Evolutionary conservation across 306 rosid species (phyloP).

Genomic region (Dalbergia cochinchinensis): DNA sequence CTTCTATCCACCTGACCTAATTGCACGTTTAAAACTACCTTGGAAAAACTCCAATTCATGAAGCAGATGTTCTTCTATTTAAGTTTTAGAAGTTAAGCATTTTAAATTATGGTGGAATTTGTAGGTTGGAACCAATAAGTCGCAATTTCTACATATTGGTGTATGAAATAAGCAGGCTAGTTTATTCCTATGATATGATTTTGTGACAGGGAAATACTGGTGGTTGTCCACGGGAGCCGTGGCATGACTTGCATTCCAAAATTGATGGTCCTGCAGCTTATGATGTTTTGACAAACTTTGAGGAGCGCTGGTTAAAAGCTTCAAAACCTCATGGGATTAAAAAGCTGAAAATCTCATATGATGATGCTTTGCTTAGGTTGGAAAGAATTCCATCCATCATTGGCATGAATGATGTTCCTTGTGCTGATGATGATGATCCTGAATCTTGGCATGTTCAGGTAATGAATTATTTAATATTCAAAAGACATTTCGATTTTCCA

Average conservation of each 20-base stretch:
- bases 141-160: conserved; percentile 22
- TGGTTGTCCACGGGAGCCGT: conserved; percentile 98
- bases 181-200: conserved; percentile 43
- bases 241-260: conserved; percentile 98
- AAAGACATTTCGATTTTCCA: conserved; percentile 34
- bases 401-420: conserved; percentile 63
- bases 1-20: not conserved
- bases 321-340: conserved; percentile 88
- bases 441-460: conserved; percentile 99
- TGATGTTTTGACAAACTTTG: conserved; percentile 93
- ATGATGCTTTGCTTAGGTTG: conserved; percentile 85
- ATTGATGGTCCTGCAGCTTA: conserved; percentile 99
- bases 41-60: not conserved
- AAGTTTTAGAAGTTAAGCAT: conserved; percentile 28
- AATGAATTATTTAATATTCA: conserved; percentile 24
- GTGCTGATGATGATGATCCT: conserved; percentile 68
- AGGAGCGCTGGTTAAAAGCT: conserved; percentile 96
- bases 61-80: conserved; percentile 4
- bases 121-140: conserved; percentile 14
- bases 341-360: conserved; percentile 72
- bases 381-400: conserved; percentile 88
- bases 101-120: conserved; percentile 35
- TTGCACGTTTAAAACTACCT: conserved; percentile 7
- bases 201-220: conserved; percentile 69
- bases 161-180: conserved; percentile 5